Conservation (phyloP, 1,284 basidiomycete genomes). For the Stereum hirsutum region DNA sequence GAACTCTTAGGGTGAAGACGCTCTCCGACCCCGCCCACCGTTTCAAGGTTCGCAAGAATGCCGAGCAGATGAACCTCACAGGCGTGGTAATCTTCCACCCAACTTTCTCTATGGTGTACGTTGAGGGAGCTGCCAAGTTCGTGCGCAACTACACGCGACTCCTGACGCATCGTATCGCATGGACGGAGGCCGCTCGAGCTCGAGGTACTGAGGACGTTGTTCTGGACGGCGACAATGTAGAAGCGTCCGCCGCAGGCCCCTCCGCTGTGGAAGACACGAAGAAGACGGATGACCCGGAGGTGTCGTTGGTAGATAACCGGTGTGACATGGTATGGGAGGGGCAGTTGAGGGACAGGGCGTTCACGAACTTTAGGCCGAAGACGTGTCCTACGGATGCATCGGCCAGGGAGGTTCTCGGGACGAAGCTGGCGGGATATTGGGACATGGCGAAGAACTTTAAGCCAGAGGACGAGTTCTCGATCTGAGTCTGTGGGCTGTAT, state of each 20-base stretch:
- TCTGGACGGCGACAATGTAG: conserved; percentile 34
- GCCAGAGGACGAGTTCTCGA: conserved; percentile 49
- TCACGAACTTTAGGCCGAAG: conserved; percentile 75
- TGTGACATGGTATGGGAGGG: conserved; percentile 95
- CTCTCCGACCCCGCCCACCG: conserved; percentile 90
- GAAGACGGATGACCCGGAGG: conserved; percentile 21
- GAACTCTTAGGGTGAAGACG: conserved; percentile 63
- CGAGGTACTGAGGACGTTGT: conserved; percentile 66
- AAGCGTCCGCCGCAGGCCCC: conserved; percentile 19
- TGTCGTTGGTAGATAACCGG: conserved; percentile 73
- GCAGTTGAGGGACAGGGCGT: conserved; percentile 74
- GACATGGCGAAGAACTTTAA: conserved; percentile 89
- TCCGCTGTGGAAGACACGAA: conserved; percentile 16
- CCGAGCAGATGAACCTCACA: conserved; percentile 82
- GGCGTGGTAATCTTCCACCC: conserved; percentile 90
- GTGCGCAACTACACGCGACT: conserved; percentile 85
- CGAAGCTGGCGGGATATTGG: conserved; percentile 85
- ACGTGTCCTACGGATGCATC: conserved; percentile 79
- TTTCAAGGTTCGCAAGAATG: conserved; percentile 96
- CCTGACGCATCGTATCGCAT: conserved; percentile 85
- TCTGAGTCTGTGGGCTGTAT: no score
- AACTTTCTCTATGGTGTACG: conserved; percentile 83
- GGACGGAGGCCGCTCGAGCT: conserved; percentile 87
- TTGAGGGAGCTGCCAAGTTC: conserved; percentile 86
- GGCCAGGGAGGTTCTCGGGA: conserved; percentile 81